These are phyloP conservation scores for Fusarium nelsonii DNA, from an alignment of 2,329 filamentous ascomycete species.

Conservation along the genomic window DNA sequence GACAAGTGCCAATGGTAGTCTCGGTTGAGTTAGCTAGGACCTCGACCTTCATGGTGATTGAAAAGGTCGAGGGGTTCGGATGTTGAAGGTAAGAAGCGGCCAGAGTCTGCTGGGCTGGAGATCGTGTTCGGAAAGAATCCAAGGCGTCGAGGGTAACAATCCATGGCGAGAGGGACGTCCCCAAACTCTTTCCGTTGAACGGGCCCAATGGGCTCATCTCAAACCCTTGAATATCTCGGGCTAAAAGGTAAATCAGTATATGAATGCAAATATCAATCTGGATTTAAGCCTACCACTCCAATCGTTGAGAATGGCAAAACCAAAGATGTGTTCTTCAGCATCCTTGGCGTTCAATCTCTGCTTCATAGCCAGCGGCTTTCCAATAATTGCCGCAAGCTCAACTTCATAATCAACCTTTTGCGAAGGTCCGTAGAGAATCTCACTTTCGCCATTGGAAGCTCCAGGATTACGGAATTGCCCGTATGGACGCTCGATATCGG, in stretches of 20 bases:
- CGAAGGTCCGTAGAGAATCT: conserved; percentile 48
- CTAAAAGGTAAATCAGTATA: conserved; percentile 44
- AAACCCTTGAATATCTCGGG: conserved; percentile 71
- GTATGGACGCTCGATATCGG: conserved; percentile 60
- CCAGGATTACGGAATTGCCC: conserved; percentile 56
- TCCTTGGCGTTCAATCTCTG: conserved; percentile 57
- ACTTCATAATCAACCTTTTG: conserved; percentile 58
- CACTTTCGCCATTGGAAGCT: background rate
- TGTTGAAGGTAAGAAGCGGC: conserved; percentile 51
- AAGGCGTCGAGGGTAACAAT: conserved; percentile 71
- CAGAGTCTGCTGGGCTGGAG: background rate
- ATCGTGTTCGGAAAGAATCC: conserved; percentile 63
- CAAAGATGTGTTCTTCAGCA: conserved; percentile 71
- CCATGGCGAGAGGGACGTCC: conserved; percentile 72
- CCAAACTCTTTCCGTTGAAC: conserved; percentile 71
- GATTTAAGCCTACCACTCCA: conserved; percentile 62
- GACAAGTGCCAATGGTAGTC: conserved; percentile 13
- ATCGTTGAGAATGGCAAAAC: conserved; percentile 72
- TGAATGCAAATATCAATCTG: background rate
- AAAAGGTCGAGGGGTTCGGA: conserved; percentile 52
- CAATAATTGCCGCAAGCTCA: conserved; percentile 60
- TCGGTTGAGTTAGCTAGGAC: conserved; percentile 34
- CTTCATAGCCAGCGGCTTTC: conserved; percentile 55
- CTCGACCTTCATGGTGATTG: conserved; percentile 50
- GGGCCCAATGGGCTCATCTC: conserved; percentile 73